phyloP scores from a whole-genome alignment of 768 basidiomycete species.

The Phlebiopsis gigantea region DNA sequence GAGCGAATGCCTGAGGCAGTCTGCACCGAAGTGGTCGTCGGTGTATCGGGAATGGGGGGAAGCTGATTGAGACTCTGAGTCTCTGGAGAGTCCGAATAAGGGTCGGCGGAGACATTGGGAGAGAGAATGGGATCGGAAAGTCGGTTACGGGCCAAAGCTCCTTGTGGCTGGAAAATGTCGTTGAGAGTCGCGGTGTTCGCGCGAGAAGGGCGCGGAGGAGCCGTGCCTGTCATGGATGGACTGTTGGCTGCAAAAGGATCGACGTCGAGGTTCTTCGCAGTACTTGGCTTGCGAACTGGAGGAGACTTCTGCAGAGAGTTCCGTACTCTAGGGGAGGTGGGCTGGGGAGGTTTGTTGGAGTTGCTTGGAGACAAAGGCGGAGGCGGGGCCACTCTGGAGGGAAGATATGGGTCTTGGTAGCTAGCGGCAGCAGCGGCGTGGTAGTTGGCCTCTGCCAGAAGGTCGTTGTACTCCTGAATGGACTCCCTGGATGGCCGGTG shows the following conservation, averaged over 20 bases:
- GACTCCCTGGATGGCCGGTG: constrained; percentile 70
- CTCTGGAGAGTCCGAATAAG: constrained; percentile 19
- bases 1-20: constrained; percentile 29
- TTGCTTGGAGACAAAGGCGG: constrained; percentile 29
- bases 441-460: constrained; percentile 54
- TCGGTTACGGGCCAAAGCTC: constrained; percentile 40
- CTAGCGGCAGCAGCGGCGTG: constrained; percentile 47
- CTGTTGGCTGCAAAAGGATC: constrained; percentile 52
- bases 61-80: constrained; percentile 13
- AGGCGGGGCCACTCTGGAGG: constrained; percentile 41
- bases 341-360: constrained; percentile 21
- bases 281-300: constrained; percentile 49
- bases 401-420: constrained; percentile 37
- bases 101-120: constrained; percentile 27
- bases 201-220: constrained; percentile 74
- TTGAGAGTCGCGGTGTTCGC: constrained; percentile 79
- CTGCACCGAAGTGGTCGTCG: constrained; percentile 16
- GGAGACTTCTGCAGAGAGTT: constrained; percentile 62
- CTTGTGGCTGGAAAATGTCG: constrained; percentile 57
- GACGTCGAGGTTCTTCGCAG: constrained; percentile 36
- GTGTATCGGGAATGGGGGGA: constrained; percentile 16
- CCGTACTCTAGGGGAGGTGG: constrained; percentile 33
- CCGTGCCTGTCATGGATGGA: constrained; percentile 30
- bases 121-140: constrained; percentile 42
- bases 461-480: constrained; percentile 72